These are phyloP conservation scores for Diaporthe destruens DNA, from an alignment of 2,329 filamentous ascomycete species.

Conservation along the genomic window DNA sequence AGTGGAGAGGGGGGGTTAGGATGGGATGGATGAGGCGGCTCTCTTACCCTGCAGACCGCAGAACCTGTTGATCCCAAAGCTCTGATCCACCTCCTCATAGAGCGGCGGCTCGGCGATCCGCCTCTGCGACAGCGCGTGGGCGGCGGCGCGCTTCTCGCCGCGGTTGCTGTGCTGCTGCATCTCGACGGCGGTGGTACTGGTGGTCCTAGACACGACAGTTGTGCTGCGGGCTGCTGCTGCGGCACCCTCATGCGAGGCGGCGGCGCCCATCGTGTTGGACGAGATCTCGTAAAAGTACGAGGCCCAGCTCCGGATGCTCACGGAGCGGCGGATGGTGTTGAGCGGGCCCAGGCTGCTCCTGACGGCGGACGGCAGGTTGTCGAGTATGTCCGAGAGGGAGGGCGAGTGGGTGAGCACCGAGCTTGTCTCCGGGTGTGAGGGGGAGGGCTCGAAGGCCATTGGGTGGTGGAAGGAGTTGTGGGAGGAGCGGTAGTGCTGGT, in stretches of 20 bases:
- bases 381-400: conserved; percentile 32
- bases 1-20: not conserved
- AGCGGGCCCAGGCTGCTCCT: conserved; percentile 38
- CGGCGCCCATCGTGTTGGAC: conserved; percentile 25
- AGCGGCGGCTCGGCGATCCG: not conserved
- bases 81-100: conserved; percentile 11
- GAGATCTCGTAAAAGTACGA: conserved; percentile 38
- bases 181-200: conserved; percentile 32
- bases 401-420: not conserved
- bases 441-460: conserved; percentile 18
- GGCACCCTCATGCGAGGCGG: conserved; percentile 1
- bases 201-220: conserved; percentile 30
- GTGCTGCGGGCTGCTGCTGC: not conserved
- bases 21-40: too few species aligned
- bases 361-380: conserved; percentile 38
- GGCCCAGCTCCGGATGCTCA: conserved; percentile 39
- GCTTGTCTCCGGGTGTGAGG: conserved; percentile 5
- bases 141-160: conserved; percentile 20
- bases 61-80: conserved; percentile 42
- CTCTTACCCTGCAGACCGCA: conserved; percentile 42
- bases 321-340: conserved; percentile 36
- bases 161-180: conserved; percentile 38
- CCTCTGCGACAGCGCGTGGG: not conserved
- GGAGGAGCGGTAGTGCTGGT: conserved; percentile 20
- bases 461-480: not conserved